Evolutionary conservation across 306 rosid species (phyloP).

Genomic region (Corylus heterophylla): DNA sequence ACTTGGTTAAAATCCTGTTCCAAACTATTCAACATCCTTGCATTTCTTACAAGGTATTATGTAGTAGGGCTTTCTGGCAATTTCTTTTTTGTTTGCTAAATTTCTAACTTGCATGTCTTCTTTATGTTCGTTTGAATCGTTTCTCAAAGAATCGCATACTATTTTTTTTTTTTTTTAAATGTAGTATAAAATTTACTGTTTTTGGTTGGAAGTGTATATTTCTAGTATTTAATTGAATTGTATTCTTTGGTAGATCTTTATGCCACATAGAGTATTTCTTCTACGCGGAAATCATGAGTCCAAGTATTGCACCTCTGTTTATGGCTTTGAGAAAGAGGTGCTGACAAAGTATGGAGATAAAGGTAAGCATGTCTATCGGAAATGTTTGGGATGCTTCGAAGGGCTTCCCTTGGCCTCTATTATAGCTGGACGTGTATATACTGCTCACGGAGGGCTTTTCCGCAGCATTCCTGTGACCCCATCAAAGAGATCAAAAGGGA

Average conservation of each 20-base stretch:
- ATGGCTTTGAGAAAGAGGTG: constrained; percentile 87
- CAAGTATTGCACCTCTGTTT: constrained; percentile 85
- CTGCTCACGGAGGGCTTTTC: constrained; percentile 92
- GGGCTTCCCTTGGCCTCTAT: constrained; percentile 87
- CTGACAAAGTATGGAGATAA: constrained; percentile 68
- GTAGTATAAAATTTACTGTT: not conserved
- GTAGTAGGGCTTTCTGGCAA: not conserved
- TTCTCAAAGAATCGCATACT: not conserved
- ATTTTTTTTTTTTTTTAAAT: too few relatives aligned
- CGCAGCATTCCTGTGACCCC: constrained; percentile 58
- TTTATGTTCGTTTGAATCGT: not conserved
- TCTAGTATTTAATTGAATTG: not conserved
- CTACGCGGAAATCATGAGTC: constrained; percentile 92
- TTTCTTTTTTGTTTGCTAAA: not conserved
- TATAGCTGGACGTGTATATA: constrained; percentile 70
- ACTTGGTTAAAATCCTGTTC: not conserved
- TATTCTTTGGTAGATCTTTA: constrained; percentile 40
- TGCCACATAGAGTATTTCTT: constrained; percentile 62
- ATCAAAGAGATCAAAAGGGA: constrained; percentile 72
- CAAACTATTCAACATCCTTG: not conserved
- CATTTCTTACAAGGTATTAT: not conserved
- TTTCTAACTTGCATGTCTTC: not conserved
- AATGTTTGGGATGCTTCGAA: constrained; percentile 92
- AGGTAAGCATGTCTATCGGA: constrained; percentile 83
- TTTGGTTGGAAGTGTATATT: not conserved